Base-by-base conservation (phyloP, 768 basidiomycete species). In the Mycena polygramma region DNA sequence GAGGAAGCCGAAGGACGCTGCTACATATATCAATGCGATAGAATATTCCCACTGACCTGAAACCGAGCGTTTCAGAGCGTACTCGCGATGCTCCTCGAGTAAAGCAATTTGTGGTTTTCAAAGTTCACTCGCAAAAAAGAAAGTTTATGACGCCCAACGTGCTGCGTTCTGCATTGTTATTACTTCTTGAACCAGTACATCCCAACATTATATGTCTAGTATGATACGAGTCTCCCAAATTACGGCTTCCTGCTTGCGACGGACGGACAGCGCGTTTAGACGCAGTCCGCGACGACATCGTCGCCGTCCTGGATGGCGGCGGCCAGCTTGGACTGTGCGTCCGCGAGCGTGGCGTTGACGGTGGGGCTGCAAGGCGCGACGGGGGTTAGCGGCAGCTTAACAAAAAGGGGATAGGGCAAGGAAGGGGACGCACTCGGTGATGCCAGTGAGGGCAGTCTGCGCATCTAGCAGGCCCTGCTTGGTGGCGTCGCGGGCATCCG, bases 401-500 rank as follows among this genome's bases (percentile, higher is more conserved):
- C 5, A 30, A 51, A 4, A 30, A 55, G 39, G 7, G 13, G 39
- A 39, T 11, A 24, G 8, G 10, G 48, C 6, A 66, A n/a, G 30
- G 30, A 30, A 30, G 6, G 6, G 30, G 6, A 30, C 69, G 22
- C 53, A 75, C 75, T 69, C 65, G 17, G 53, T 65, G 58, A 77
- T 73, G 8, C 71, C 46, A 1, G 43, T 43, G 2, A 78, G 66
- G 0, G 75, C 74, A 2, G 73, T 63, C 67, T 74, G 73, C 3
- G 75, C 75, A 35, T 64, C 64, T 24, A 62, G 57, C 26, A 78
- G 65, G 7, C 77, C 74, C 39, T 62, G 45, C 24, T 72, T 46
- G 15, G 72, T 64, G 41, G 74, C 72, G 30, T 68, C 64, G 22
- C 74, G 75, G 7, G 75, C 77, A 37, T 30, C 64, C 6, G 75